phyloP scores from a whole-genome alignment of 352 stramenopile genomes.

The Albugo candida region DNA sequence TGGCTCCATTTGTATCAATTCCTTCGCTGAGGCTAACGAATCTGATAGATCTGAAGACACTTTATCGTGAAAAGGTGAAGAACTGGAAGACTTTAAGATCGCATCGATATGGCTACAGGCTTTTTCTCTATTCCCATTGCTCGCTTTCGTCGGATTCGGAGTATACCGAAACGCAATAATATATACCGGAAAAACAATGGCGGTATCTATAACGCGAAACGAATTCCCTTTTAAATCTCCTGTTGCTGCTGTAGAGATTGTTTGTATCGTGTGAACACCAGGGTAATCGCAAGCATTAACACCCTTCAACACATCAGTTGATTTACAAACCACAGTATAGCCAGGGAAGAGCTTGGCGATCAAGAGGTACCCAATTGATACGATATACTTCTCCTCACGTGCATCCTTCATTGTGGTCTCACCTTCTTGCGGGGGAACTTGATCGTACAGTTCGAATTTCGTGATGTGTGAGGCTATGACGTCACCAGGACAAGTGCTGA shows the following conservation, averaged over 20 bases:
- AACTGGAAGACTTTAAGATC: too few relatives aligned
- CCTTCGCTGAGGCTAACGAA: too few relatives aligned
- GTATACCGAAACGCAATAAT: slow-evolving; percentile 69
- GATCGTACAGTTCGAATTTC: too few relatives aligned
- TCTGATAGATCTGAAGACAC: too few relatives aligned
- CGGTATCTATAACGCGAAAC: slow-evolving; percentile 68
- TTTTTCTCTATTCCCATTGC: too few relatives aligned
- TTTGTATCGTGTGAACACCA: slow-evolving; percentile 37
- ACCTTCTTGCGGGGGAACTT: too few relatives aligned
- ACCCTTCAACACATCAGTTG: slow-evolving; percentile 1
- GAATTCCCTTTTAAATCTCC: slow-evolving; percentile 25
- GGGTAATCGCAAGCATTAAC: slow-evolving; percentile 14
- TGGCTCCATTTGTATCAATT: too few relatives aligned
- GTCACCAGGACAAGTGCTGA: too few relatives aligned
- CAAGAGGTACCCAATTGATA: slow-evolving; percentile 22
- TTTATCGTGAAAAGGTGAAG: too few relatives aligned
- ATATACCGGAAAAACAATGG: slow-evolving; percentile 66
- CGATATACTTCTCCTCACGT: background rate
- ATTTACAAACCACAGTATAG: slow-evolving; percentile 17
- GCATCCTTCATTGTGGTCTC: too few relatives aligned
- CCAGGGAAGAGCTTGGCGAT: slow-evolving; percentile 76
- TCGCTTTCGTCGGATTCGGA: background rate
- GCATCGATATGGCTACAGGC: too few relatives aligned
- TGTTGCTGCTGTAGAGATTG: slow-evolving; percentile 5
- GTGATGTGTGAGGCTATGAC: too few relatives aligned